Base-by-base conservation (phyloP, 768 basidiomycete species). In the Rhodotorula babjevae region DNA sequence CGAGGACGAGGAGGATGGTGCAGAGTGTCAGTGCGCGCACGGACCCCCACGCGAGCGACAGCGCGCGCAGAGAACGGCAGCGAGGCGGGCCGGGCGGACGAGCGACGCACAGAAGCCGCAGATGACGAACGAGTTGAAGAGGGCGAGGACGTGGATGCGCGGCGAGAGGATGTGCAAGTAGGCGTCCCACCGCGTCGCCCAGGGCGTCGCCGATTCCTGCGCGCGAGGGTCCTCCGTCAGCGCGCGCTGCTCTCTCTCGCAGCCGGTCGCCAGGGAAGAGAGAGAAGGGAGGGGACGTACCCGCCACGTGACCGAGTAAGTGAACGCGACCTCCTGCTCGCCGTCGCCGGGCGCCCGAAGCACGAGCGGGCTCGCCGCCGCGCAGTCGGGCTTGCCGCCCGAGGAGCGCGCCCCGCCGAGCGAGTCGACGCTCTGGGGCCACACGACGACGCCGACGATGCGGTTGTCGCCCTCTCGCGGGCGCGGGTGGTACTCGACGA, bases 141-240 rank as follows among this genome's bases (percentile, higher is more conserved):
- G 84, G 77, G 90, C 92, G 83, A 97, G 93, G 91, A 93, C 95
- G 81, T 98, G 95, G 69, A 98, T 96, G 63, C 88, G 87, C 58
- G 92, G 92, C 78, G 94, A 92, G 76, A 93, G 91, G 64, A 95
- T 90, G 77, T 93, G 92, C 29, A 97, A 86, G 80, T 98, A 98
- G 77, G 89, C 90, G 80, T 98, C 95, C 94, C 95, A 98, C 63
- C 95, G 85, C 8, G 93, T 91, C 10, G 93, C 94, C 92, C 92
- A 82, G 0, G 79, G 80, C 16, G 77, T 61, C 11, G 64, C 9
- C 5, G 61, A 66, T 53, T 72, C 67, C 71, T 68, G 64, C 50
- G n/a, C n/a, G n/a, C n/a, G n/a, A n/a, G n/a, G n/a, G n/a, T n/a
- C n/a, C n/a, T n/a, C n/a, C n/a, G n/a, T n/a, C n/a, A n/a, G n/a